A percentile compares a stretch with the other conserved stretches of the same genome.
phyloP scores from a whole-genome alignment of 768 basidiomycete species.

The Boletus vermiculosoides region DNA sequence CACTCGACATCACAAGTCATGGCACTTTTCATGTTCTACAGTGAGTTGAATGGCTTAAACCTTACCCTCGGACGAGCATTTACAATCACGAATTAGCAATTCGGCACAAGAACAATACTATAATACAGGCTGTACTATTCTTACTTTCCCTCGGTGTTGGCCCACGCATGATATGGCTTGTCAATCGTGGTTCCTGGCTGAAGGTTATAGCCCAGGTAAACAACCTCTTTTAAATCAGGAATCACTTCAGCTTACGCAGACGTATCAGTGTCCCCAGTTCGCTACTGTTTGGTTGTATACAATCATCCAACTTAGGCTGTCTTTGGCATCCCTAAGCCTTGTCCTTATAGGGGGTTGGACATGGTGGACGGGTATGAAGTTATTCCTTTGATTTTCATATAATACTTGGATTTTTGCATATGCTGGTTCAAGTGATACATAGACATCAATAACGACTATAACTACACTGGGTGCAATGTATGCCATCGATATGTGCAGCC shows the following conservation, averaged over 20 bases:
- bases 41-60: constrained; percentile 13
- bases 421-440: neutral
- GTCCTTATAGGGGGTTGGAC: constrained; percentile 51
- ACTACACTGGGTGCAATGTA: constrained; percentile 9
- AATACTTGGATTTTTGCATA: neutral
- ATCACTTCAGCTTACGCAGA: neutral
- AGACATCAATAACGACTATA: neutral
- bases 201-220: constrained; percentile 73
- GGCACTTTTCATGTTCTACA: constrained; percentile 56
- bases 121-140: constrained; percentile 59
- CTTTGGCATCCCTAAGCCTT: constrained; percentile 58
- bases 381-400: constrained; percentile 31
- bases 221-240: neutral
- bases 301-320: constrained; percentile 66
- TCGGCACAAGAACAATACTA: constrained; percentile 56
- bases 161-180: constrained; percentile 64
- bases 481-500: constrained; percentile 3
- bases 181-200: constrained; percentile 68
- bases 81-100: constrained; percentile 39
- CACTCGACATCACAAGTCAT: constrained; percentile 49
- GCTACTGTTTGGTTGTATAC: constrained; percentile 79
- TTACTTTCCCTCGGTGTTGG: constrained; percentile 56
- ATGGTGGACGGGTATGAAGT: constrained; percentile 60
- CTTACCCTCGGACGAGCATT: neutral
- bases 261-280: constrained; percentile 65